A percentile compares a stretch with the other conserved stretches of the same genome.
phyloP scores from a whole-genome alignment of 2,329 filamentous ascomycete species.

The Lasiodiplodia citricola region DNA sequence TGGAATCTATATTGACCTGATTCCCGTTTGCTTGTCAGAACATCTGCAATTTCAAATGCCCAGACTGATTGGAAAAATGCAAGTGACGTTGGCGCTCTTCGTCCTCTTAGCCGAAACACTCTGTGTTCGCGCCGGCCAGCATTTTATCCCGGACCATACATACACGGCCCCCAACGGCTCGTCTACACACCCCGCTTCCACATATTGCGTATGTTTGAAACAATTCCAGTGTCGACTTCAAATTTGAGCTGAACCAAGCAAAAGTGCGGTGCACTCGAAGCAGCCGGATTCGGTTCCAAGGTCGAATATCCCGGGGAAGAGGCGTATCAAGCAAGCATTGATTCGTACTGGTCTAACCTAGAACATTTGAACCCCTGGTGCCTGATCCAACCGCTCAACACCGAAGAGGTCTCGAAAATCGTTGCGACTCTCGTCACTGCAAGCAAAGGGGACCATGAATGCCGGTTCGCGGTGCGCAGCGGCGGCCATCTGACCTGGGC shows the following conservation, averaged over 20 bases:
- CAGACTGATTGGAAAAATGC: background rate
- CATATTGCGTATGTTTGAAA: constrained; percentile 2
- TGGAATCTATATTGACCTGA: background rate
- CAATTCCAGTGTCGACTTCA: background rate
- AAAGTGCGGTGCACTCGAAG: constrained; percentile 17
- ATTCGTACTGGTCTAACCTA: constrained; percentile 3
- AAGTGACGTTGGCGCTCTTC: background rate
- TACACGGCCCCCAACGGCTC: background rate
- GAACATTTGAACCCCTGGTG: background rate
- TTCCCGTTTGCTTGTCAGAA: background rate
- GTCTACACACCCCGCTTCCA: background rate
- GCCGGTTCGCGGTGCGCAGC: constrained; percentile 20
- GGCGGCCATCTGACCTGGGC: constrained; percentile 35
- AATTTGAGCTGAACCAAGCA: background rate
- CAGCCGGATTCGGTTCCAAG: background rate
- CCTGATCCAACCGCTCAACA: background rate
- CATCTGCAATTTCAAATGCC: background rate
- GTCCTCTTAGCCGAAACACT: background rate
- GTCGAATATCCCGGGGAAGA: background rate
- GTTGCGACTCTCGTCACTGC: constrained; percentile 3
- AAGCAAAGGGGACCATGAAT: background rate
- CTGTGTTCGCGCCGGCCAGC: background rate
- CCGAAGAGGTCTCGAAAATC: constrained; percentile 8
- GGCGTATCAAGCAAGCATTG: background rate
- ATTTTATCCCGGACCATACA: background rate